Base-by-base conservation (phyloP, 371 early-diverging fungal species). In the Apophysomyces sp. region DNA sequence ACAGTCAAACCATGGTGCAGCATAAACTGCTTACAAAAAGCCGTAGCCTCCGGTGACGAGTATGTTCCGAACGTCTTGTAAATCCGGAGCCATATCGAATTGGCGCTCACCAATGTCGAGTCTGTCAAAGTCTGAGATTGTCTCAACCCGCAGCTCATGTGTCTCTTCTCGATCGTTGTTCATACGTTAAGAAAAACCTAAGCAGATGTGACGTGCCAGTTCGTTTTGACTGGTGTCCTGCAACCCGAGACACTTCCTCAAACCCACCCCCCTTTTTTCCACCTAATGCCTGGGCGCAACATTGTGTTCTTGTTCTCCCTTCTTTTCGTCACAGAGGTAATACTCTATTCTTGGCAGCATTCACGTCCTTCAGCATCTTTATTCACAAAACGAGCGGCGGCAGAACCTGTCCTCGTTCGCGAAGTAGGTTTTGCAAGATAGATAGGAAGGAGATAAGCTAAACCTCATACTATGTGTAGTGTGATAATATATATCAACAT, bases 1-100 rank as follows among this genome's bases (percentile, higher is more conserved):
- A 52, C 37, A 37, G 30, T n/a, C 16, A 34, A 21, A 16, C 21
- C 49, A 7, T 44, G 18, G 7, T n/a, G n/a, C 27, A 18, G 49
- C 16, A 13, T 11, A 2, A 13, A 13, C 11, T 31, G 63, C 83
- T 78, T 76, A 92, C 92, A 93, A 91, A 78, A 94, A 94, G 3
- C 94, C 94, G 18, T 93, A 93, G 27, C 92, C 93, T 39, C 94
- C 94, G 0, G 94, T 94, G 16, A 94, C 70, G 27, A 94, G 77
- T 29, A 94, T 85, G 34, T 79, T 82, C 58, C 77, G 84, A 29
- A 78, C 58, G 40, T 70, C 61, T 12, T 62, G 58, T 12, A 81
- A 66, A 34, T 73, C 77, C 15, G 66, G 18, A 7, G 71, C 63
- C 13, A 72, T 52, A n/a, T 65, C 69, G 30, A 61, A 64, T n/a